phyloP scores from a whole-genome alignment of 176 grass and related monocot species.

The Oryza officinalis region DNA sequence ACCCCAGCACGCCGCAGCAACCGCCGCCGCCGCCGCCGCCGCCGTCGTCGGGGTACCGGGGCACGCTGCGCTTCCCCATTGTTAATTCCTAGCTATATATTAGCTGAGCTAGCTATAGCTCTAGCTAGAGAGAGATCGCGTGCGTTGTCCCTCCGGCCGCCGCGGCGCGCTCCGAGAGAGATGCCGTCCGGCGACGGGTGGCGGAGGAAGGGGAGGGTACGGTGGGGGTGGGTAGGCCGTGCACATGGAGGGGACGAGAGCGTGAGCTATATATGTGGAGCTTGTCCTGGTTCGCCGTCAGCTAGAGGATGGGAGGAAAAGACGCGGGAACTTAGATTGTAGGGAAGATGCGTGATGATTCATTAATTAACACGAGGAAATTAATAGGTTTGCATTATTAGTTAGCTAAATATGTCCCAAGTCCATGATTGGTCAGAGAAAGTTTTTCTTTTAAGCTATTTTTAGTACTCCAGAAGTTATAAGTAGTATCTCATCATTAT shows the following conservation, averaged over 20 bases:
- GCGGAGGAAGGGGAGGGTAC: background rate
- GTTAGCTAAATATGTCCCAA: slow-evolving; percentile 16
- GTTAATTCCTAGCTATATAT: background rate
- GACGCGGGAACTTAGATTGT: background rate
- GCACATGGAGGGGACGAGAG: slow-evolving; percentile 7
- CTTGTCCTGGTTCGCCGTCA: background rate
- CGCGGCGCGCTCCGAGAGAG: slow-evolving; percentile 22
- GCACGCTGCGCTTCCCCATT: slow-evolving; percentile 59
- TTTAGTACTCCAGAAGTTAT: background rate
- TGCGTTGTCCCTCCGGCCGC: slow-evolving; percentile 32
- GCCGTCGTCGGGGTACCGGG: slow-evolving; percentile 50
- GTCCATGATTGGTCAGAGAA: slow-evolving; percentile 15
- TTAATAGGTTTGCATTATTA: background rate
- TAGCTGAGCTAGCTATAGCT: background rate
- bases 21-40: slow-evolving; percentile 17
- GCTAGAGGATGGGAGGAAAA: slow-evolving; percentile 34
- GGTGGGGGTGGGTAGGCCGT: slow-evolving; percentile 18
- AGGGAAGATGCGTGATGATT: background rate
- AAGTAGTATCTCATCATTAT: too few species aligned
- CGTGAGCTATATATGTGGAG: slow-evolving; percentile 1
- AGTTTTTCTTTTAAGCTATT: background rate
- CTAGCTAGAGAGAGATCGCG: background rate
- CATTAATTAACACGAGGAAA: background rate
- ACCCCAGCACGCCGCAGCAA: slow-evolving; percentile 54
- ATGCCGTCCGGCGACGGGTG: slow-evolving; percentile 30